phyloP scores from a whole-genome alignment of 805 yeast genomes.

The Candida rishiriensis region DNA sequence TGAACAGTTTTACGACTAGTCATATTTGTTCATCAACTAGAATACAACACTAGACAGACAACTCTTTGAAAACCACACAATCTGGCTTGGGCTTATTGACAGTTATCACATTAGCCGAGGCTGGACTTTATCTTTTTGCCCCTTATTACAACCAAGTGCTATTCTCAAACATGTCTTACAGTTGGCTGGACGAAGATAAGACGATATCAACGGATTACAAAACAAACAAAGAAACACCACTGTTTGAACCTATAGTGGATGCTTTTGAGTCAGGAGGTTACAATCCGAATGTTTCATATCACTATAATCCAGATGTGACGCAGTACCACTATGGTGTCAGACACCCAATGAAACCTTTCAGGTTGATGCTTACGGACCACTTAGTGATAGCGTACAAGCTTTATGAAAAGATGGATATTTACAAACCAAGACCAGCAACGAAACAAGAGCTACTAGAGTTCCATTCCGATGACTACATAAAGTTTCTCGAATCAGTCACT shows the following conservation, averaged over 20 bases:
- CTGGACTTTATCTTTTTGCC: no score
- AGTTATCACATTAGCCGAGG: no score
- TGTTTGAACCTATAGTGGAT: slow-evolving; percentile 39
- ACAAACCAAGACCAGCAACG: slow-evolving; percentile 79
- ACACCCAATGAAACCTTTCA: slow-evolving; percentile 98
- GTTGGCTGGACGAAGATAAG: slow-evolving; percentile 25
- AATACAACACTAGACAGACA: no score
- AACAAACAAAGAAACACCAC: slow-evolving; percentile 36
- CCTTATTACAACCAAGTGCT: no score
- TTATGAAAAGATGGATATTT: slow-evolving; percentile 86
- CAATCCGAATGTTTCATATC: slow-evolving; percentile 73
- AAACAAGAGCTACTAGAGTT: slow-evolving; percentile 73
- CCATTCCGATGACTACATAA: slow-evolving; percentile 83
- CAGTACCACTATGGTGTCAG: slow-evolving; percentile 85
- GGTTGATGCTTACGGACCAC: slow-evolving; percentile 92
- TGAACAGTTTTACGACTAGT: no score
- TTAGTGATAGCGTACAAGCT: slow-evolving; percentile 79
- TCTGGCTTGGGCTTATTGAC: no score
- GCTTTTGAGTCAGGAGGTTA: slow-evolving; percentile 35
- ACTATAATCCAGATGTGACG: slow-evolving; percentile 75
- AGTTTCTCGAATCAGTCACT: slow-evolving; percentile 69
- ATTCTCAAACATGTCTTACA: slow-evolving; percentile 13
- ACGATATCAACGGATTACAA: slow-evolving; percentile 23
- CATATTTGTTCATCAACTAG: no score
- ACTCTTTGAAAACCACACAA: no score